These are phyloP conservation scores for Aspergillus versicolor DNA, from an alignment of 2,329 filamentous ascomycete species.

Conservation along the genomic window DNA sequence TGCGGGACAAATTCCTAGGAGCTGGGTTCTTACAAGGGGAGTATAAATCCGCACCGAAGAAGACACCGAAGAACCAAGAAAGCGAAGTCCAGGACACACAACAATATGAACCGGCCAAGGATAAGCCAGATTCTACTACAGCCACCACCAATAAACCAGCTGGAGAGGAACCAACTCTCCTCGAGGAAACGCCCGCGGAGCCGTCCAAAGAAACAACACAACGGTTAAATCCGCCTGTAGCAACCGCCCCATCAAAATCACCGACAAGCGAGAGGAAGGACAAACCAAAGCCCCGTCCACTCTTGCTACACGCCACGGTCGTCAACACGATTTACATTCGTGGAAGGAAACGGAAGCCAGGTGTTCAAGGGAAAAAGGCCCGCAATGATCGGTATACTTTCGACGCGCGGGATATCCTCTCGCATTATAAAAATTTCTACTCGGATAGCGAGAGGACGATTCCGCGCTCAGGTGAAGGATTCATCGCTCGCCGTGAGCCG, in stretches of 20 bases:
- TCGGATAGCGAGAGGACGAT: constrained; percentile 25
- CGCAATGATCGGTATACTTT: constrained; percentile 47
- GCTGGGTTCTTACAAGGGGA: constrained; percentile 42
- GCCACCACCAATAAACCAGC: not conserved
- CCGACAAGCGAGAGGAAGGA: constrained; percentile 22
- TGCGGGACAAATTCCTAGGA: constrained; percentile 44
- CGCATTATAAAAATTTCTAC: constrained; percentile 37
- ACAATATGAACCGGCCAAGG: not conserved
- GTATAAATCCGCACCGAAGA: constrained; percentile 11
- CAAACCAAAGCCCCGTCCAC: constrained; percentile 45
- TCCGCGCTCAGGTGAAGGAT: constrained; percentile 12
- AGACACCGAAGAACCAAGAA: not conserved
- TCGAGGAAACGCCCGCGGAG: no score
- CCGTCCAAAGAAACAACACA: not conserved
- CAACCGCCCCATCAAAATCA: constrained; percentile 7
- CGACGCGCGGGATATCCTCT: constrained; percentile 35
- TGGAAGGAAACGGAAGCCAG: constrained; percentile 18
- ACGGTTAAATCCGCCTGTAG: not conserved
- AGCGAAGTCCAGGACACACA: not conserved
- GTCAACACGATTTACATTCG: constrained; percentile 76
- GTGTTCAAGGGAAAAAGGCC: constrained; percentile 12
- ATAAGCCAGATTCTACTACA: not conserved
- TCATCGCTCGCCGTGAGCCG: not conserved
- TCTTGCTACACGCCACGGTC: constrained; percentile 81
- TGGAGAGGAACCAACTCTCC: no score